Evolutionary conservation across 2,329 filamentous ascomycete genomes (phyloP), one percentile per base, ranked within the genome.

Genomic region (Hortaea werneckii): DNA sequence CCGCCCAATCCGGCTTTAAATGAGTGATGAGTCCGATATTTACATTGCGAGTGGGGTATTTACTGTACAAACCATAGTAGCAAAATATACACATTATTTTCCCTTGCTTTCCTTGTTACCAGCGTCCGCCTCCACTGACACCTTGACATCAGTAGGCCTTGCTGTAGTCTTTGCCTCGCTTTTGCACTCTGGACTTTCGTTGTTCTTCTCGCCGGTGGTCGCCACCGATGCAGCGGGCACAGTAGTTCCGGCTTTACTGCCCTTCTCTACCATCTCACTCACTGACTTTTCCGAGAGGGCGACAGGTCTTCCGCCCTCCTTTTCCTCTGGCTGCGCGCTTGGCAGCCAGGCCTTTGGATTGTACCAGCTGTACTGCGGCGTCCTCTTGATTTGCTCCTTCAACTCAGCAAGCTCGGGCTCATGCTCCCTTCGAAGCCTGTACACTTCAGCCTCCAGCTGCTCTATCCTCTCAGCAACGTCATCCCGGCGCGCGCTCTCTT

Each of bases 391-490:
- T 11, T 54, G 57, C 38, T 66, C 64, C 45, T 68, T 67, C 38
- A 63, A 48, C 11, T 54, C 56, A 35, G 54, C 55, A 12, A 65
- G 50, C 20, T 61, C 52, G 5, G 60, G 58, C 48, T 63, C 55
- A 48, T 60, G 58, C 48, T 62, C 58, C 13, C 53, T 51, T 37
- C 53, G 48, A 27, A 68, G 51, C 41, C 66, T 61, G 44, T 65
- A 64, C 27, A 72, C 55, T 51, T 72, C 65, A 8, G 59, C 66
- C 58, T 82, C 77, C 2, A 83, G 59, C 48, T 77, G 74, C 38
- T 72, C 71, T 9, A 85, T 56, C 20, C 78, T 68, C 46, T 80
- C 78, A 1, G 74, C 70, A 4, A 84, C 75, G 49, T 79, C 76
- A 46, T 82, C 78, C 45, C 79, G 65, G 41, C 78, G 68, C 20